These are phyloP conservation scores for Kurtzmaniella natalensis DNA, from an alignment of 1,139 yeast species.

Conservation along the genomic window DNA sequence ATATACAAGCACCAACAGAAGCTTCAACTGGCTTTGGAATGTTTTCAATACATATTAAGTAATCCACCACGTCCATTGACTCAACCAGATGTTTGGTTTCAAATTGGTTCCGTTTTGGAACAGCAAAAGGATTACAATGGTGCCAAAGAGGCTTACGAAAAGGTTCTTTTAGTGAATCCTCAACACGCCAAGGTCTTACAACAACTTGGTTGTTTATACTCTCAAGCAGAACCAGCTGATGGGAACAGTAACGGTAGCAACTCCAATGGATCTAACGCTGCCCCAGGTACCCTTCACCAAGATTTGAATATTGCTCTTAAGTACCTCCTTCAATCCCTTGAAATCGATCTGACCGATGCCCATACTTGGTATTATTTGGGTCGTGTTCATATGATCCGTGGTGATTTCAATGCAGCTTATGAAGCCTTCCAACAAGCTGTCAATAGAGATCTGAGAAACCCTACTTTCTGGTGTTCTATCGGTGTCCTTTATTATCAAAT, in stretches of 20 bases:
- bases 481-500: slow-evolving; percentile 96
- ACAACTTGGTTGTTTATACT: slow-evolving; percentile 92
- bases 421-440: slow-evolving; percentile 99
- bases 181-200: slow-evolving; percentile 94
- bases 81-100: slow-evolving; percentile 98
- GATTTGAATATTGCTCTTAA: slow-evolving; percentile 82
- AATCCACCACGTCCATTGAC: slow-evolving; percentile 95
- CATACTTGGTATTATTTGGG: slow-evolving; percentile 97
- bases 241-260: slow-evolving; percentile 24
- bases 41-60: slow-evolving; percentile 84
- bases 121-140: slow-evolving; percentile 89
- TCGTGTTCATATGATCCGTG: slow-evolving; percentile 93
- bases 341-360: slow-evolving; percentile 86
- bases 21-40: slow-evolving; percentile 80
- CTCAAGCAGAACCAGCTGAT: slow-evolving; percentile 63
- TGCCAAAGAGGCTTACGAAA: slow-evolving; percentile 93
- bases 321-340: slow-evolving; percentile 79
- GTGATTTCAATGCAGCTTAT: slow-evolving; percentile 92
- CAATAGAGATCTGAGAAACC: slow-evolving; percentile 91
- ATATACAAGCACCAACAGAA: slow-evolving; percentile 94
- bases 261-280: slow-evolving; percentile 24
- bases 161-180: slow-evolving; percentile 84
- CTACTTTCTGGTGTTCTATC: slow-evolving; percentile 98
- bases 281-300: slow-evolving; percentile 36
- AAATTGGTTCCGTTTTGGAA: slow-evolving; percentile 91